phyloP scores from a whole-genome alignment of 2,329 filamentous ascomycete species.

The Penicillium janthinellum region DNA sequence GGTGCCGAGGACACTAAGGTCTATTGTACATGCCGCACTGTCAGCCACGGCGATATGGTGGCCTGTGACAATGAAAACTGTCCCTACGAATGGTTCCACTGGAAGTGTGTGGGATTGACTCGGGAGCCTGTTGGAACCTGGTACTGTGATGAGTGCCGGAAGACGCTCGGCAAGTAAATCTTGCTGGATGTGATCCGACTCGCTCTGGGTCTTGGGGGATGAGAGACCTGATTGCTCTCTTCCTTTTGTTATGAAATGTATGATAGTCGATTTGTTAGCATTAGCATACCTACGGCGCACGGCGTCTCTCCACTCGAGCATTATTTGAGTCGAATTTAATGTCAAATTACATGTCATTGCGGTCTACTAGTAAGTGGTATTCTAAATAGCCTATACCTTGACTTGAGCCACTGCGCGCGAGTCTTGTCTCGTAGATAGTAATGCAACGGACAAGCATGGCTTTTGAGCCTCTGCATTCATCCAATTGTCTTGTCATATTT shows the following conservation, averaged over 20 bases:
- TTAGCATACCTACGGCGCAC: neutral
- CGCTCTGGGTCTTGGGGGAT: neutral
- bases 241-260: neutral
- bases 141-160: conserved; percentile 58
- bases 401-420: neutral
- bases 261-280: neutral
- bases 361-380: too few species aligned
- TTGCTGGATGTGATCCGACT: neutral
- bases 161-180: conserved; percentile 40
- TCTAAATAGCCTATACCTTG: neutral
- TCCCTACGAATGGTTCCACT: conserved; percentile 68
- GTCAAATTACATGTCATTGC: too few species aligned
- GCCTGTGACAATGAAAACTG: conserved; percentile 68
- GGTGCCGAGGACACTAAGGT: conserved; percentile 61
- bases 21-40: conserved; percentile 67
- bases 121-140: conserved; percentile 61
- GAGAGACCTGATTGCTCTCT: neutral
- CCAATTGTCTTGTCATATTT: neutral
- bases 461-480: too few species aligned
- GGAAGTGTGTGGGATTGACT: conserved; percentile 63
- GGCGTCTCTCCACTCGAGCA: neutral
- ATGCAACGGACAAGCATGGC: neutral
- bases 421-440: neutral
- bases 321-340: too few species aligned
- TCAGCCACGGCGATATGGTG: conserved; percentile 68